Base-by-base conservation (phyloP, 2,329 filamentous ascomycete species). In the Colletotrichum sidae region DNA sequence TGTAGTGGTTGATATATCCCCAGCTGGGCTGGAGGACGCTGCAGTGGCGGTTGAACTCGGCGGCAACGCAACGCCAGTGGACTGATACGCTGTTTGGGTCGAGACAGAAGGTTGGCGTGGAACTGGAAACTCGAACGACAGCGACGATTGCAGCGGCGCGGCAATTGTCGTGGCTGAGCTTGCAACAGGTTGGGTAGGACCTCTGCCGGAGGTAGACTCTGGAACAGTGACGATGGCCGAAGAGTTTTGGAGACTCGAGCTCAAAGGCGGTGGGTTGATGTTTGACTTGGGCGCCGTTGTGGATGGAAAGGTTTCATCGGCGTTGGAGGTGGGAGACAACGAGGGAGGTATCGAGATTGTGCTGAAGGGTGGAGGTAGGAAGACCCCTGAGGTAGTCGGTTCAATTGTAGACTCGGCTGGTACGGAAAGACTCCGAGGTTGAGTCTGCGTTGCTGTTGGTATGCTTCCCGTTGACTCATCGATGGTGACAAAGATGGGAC, bases 401-500 rank as follows among this genome's bases (percentile, higher is more conserved):
- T 25, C 25, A 4, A 25, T 25, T 4, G 47, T 47, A 17, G 60
- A 56, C n/a, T 51, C 38, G 10, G 41, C 33, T 9, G 49, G 11
- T 33, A 54, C 34, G 8, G 55, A 53, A 42, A 42, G 47, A 15
- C 38, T 38, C n/a, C 8, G 54, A 11, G 25, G n/a, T 13, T 42
- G 17, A 4, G 50, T 15, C 37, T 25, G 53, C 10, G 61, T 55
- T 38, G 63, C 45, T 10, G 37, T 46, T 8, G 53, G 17, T 15
- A 35, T 13, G 17, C 47, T 17, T 15, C 44, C 51, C 25, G 55
- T 50, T 6, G 53, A 17, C 42, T 55, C 50, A 8, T 54, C 52
- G 13, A 69, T 50, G 33, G 67, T 69, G 8, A 60, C 54, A 39
- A 69, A 69, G 35, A 69, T 62, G 34, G 67, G 67, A 25, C 53